Conservation (phyloP, 352 stramenopile genomes). For the Pythium phragmitis region DNA sequence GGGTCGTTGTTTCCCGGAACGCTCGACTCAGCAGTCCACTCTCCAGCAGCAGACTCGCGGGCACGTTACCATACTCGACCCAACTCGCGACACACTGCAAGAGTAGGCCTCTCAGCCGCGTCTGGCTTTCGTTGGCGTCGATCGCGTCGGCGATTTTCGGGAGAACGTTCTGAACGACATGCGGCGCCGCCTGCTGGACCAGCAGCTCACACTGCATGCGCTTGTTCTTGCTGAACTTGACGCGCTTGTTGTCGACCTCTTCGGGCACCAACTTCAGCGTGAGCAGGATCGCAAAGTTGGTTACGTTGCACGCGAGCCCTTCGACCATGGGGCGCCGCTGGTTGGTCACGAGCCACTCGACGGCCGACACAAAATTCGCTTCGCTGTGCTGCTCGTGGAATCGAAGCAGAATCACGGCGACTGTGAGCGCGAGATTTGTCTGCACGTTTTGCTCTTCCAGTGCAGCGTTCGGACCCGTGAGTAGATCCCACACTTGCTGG, state of each 20-base stretch:
- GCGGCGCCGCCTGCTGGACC: slow-evolving; percentile 57
- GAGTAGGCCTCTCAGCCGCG: slow-evolving; percentile 44
- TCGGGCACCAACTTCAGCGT: slow-evolving; percentile 77
- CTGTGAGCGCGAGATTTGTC: slow-evolving; percentile 69
- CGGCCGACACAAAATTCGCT: slow-evolving; percentile 48
- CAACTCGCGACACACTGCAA: slow-evolving; percentile 70
- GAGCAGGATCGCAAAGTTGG: slow-evolving; percentile 74
- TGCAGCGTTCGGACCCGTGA: slow-evolving; percentile 54
- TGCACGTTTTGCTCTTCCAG: slow-evolving; percentile 63
- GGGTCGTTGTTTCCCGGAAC: slow-evolving; percentile 51
- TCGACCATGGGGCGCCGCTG: slow-evolving; percentile 52
- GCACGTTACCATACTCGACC: slow-evolving; percentile 69
- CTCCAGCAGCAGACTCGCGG: slow-evolving; percentile 55
- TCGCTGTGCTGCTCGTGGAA: slow-evolving; percentile 68
- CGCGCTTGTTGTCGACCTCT: slow-evolving; percentile 75
- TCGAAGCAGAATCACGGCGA: slow-evolving; percentile 73
- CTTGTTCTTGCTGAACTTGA: slow-evolving; percentile 75
- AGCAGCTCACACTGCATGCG: slow-evolving; percentile 62
- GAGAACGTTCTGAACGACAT: slow-evolving; percentile 61
- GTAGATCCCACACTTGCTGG: slow-evolving; percentile 74
- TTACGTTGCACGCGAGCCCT: slow-evolving; percentile 40
- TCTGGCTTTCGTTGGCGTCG: slow-evolving; percentile 51
- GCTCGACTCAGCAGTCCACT: slow-evolving; percentile 54
- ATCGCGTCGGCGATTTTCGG: slow-evolving; percentile 56
- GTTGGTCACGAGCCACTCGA: slow-evolving; percentile 80